phyloP scores from a whole-genome alignment of 176 grass and related monocot species.

The Triticum aestivum region IWGSC_CS_RefSeq_v2.1 NC_057806.1:278561045-278561544 shows the following conservation, averaged over 20 bases:
- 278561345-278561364: neutral
- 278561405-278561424: neutral
- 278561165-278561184: neutral
- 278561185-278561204: neutral
- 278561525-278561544: neutral
- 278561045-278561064: too few relatives aligned
- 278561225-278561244: neutral
- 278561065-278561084: too few relatives aligned
- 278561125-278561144: neutral
- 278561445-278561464: neutral
- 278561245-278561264: neutral
- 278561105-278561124: too few relatives aligned
- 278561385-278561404: neutral
- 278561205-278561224: neutral
- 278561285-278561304: neutral
- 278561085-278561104: too few relatives aligned
- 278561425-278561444: neutral
- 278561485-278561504: constrained; percentile 12
- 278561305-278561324: neutral
- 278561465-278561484: neutral
- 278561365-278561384: too few relatives aligned
- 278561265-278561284: neutral
- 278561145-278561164: neutral
- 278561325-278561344: neutral
- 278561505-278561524: neutral